phyloP scores from a whole-genome alignment of 2,329 filamentous ascomycete species.

The Phyllosticta citribraziliensis region DNA sequence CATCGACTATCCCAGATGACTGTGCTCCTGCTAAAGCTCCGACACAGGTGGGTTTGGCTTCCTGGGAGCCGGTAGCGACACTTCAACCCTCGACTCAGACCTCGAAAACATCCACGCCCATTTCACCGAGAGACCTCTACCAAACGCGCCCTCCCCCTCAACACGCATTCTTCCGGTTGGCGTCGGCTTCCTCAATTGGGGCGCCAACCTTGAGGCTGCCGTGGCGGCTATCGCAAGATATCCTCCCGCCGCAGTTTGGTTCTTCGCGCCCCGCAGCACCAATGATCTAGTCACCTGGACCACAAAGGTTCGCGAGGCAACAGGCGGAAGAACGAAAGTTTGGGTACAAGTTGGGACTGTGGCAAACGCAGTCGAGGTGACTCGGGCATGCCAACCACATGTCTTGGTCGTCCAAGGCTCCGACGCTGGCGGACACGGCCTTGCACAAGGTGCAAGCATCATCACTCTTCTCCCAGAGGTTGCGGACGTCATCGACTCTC shows the following conservation, averaged over 20 bases:
- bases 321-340: slow-evolving; percentile 33
- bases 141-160: slow-evolving; percentile 16
- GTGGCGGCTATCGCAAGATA: slow-evolving; percentile 44
- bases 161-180: slow-evolving; percentile 40
- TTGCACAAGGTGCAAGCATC: slow-evolving; percentile 44
- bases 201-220: slow-evolving; percentile 33
- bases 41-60: slow-evolving; percentile 36
- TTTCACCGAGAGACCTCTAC: slow-evolving; percentile 20
- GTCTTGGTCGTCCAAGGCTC: slow-evolving; percentile 53
- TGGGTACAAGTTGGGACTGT: slow-evolving; percentile 56
- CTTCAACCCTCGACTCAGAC: slow-evolving; percentile 21
- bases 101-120: slow-evolving; percentile 18
- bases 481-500: slow-evolving; percentile 33
- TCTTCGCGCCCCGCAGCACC: slow-evolving; percentile 49
- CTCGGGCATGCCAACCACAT: slow-evolving; percentile 41
- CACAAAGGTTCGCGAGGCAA: slow-evolving; percentile 20
- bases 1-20: neutral
- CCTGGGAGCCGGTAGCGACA: slow-evolving; percentile 35
- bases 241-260: slow-evolving; percentile 52
- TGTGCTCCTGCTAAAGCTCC: neutral
- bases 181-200: slow-evolving; percentile 53
- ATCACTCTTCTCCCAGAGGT: slow-evolving; percentile 51
- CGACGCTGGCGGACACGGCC: slow-evolving; percentile 57
- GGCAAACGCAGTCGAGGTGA: slow-evolving; percentile 41
- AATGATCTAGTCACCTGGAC: slow-evolving; percentile 27